Conservation (phyloP, 768 basidiomycete genomes). For the Lepiota brunneoincarnata region DNA sequence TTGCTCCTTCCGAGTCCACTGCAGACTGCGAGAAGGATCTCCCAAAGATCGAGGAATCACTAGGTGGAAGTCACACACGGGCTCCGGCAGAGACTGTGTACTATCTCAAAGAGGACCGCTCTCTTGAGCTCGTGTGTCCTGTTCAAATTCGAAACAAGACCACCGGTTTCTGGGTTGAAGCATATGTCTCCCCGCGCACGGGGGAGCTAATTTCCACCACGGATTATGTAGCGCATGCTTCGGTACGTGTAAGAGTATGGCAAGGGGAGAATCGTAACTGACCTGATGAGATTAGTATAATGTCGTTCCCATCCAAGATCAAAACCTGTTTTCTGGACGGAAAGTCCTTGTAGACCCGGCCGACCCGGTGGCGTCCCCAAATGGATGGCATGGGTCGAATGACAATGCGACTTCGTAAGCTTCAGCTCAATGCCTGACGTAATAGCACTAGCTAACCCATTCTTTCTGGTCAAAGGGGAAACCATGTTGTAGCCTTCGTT, state of each 20-base stretch:
- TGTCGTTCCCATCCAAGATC: conserved; percentile 45
- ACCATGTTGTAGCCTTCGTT: too few relatives aligned
- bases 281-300: conserved; percentile 28
- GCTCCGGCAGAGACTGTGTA: conserved; percentile 36
- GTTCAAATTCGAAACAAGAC: conserved; percentile 29
- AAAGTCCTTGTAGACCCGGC: conserved; percentile 45
- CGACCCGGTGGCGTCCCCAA: conserved; percentile 43
- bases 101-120: conserved; percentile 34
- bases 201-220: conserved; percentile 46
- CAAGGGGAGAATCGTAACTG: neutral
- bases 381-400: conserved; percentile 34
- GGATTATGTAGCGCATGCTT: conserved; percentile 47
- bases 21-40: conserved; percentile 27
- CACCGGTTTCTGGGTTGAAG: conserved; percentile 48
- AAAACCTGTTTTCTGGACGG: conserved; percentile 47
- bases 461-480: too few relatives aligned
- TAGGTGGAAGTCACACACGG: conserved; percentile 33
- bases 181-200: conserved; percentile 50
- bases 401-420: neutral
- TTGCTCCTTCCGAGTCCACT: conserved; percentile 33
- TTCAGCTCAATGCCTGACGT: neutral
- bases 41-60: conserved; percentile 11
- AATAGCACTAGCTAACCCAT: too few relatives aligned
- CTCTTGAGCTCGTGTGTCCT: conserved; percentile 34
- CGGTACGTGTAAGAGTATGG: conserved; percentile 23